These are phyloP conservation scores for Suillus decipiens DNA, from an alignment of 768 basidiomycete species.

Conservation along the genomic window DNA sequence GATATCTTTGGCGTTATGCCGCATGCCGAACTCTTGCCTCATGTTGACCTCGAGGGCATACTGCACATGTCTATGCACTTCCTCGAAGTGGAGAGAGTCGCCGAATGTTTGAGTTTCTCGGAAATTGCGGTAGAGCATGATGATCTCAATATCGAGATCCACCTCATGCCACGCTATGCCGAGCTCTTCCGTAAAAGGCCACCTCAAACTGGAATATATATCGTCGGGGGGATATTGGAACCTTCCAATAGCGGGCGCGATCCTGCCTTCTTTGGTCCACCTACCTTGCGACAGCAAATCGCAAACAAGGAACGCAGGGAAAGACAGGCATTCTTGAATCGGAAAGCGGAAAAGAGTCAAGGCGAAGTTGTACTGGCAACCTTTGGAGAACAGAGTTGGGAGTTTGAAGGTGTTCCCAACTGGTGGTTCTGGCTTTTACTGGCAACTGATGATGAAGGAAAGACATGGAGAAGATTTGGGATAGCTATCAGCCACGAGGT, in stretches of 20 bases:
- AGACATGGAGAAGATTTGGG: not conserved
- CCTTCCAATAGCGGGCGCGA: not conserved
- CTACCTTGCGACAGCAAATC: not conserved
- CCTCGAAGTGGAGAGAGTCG: not conserved
- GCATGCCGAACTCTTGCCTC: not conserved
- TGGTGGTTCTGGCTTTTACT: conserved; percentile 7
- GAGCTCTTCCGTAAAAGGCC: not conserved
- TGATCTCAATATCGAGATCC: not conserved
- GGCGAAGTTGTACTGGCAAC: conserved; percentile 1
- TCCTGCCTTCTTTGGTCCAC: not conserved
- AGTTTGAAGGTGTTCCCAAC: not conserved
- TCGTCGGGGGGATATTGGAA: conserved; percentile 1
- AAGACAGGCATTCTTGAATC: not conserved
- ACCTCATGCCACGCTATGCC: not conserved
- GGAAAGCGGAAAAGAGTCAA: not conserved
- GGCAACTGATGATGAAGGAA: not conserved
- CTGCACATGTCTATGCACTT: not conserved
- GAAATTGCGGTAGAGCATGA: not conserved
- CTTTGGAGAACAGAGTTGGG: not conserved
- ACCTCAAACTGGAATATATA: conserved; percentile 1
- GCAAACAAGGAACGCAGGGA: not conserved
- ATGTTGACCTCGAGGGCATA: not conserved
- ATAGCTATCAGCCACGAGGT: conserved; percentile 3
- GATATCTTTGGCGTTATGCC: not conserved
- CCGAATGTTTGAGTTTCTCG: not conserved